A percentile compares a stretch with the other conserved stretches of the same genome.
phyloP scores from a whole-genome alignment of 345 rosid species.

The Tarenaya hassleriana region DNA sequence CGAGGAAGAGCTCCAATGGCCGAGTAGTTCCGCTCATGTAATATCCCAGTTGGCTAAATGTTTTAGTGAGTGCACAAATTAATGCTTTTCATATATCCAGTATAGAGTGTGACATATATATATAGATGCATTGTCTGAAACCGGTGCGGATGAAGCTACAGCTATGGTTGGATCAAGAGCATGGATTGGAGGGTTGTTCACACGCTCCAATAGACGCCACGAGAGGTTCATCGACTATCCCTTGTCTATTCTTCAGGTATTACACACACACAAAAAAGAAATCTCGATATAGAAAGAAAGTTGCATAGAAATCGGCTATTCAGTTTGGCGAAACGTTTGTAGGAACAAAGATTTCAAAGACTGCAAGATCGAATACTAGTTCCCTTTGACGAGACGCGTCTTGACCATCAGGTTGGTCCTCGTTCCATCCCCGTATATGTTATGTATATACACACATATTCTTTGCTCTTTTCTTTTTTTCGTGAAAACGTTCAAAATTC shows the following conservation, averaged over 20 bases:
- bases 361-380: conserved; percentile 66
- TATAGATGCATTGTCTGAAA: conserved; percentile 12
- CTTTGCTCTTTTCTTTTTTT: conserved; percentile 9
- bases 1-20: conserved; percentile 67
- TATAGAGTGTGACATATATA: not conserved
- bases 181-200: conserved; percentile 88
- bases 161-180: conserved; percentile 92
- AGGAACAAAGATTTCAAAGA: conserved; percentile 74
- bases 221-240: conserved; percentile 46
- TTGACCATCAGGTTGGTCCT: conserved; percentile 75
- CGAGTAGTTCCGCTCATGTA: conserved; percentile 53
- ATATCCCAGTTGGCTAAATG: conserved; percentile 58
- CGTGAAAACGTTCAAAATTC: not conserved
- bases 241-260: conserved; percentile 75
- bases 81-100: conserved; percentile 15
- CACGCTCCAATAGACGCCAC: conserved; percentile 49
- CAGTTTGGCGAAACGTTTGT: conserved; percentile 5
- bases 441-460: no score
- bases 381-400: conserved; percentile 80
- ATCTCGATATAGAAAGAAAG: no score
- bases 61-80: conserved; percentile 47
- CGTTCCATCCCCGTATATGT: no score
- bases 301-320: no score
- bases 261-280: no score
- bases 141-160: conserved; percentile 54